A percentile compares a stretch with the other conserved stretches of the same genome.
Conservation (phyloP, 257 asterid species). For the Solanum tacnaense region DNA sequence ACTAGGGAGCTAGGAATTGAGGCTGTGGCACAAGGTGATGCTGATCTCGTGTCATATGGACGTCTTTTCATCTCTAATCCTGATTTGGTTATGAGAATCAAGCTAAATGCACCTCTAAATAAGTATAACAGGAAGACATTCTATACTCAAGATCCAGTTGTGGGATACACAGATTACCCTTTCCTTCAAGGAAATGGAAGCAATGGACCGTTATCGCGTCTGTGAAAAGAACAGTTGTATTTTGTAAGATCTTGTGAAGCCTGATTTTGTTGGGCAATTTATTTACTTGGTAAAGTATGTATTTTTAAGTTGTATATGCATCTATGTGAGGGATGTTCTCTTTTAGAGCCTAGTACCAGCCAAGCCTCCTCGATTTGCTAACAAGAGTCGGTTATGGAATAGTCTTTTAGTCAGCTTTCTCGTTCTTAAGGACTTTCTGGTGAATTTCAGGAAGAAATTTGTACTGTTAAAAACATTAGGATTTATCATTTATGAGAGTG, state of each 20-base stretch:
- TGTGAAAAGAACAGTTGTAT: not conserved
- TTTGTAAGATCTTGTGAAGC: not conserved
- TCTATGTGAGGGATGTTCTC: not conserved
- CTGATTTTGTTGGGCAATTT: not conserved
- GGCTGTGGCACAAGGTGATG: slow-evolving; percentile 43
- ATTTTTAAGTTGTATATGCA: not conserved
- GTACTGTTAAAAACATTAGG: not conserved
- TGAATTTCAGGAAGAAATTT: not conserved
- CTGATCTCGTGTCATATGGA: slow-evolving; percentile 58
- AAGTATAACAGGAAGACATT: slow-evolving; percentile 51
- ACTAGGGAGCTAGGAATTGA: slow-evolving; percentile 49
- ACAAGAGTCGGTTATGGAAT: not conserved
- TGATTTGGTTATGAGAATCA: slow-evolving; percentile 43
- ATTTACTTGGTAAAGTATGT: not conserved
- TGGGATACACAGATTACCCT: slow-evolving; percentile 65
- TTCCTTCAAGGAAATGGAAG: slow-evolving; percentile 14
- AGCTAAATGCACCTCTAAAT: slow-evolving; percentile 39
- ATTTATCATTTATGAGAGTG: not conserved
- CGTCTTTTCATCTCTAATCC: slow-evolving; percentile 61
- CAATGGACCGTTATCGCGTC: slow-evolving; percentile 24
- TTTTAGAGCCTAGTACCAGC: not conserved
- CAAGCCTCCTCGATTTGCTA: not conserved
- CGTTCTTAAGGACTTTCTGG: not conserved
- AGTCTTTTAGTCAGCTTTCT: not conserved
- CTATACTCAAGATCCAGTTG: slow-evolving; percentile 53